phyloP scores from a whole-genome alignment of 768 basidiomycete genomes.

The Hericium erinaceus region DNA sequence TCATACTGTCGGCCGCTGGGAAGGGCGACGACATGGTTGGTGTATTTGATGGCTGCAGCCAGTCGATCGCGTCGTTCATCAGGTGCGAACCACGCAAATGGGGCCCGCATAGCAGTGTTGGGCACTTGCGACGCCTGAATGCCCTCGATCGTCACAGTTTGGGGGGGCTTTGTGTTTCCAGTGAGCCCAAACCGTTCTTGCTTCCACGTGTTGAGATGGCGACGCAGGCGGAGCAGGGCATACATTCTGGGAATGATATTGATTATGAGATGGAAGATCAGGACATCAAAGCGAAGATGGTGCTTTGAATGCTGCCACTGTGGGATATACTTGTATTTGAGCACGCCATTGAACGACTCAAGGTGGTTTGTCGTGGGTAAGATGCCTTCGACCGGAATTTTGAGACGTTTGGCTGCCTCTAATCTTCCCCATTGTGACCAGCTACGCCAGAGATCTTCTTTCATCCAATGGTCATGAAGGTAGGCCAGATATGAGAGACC shows the following conservation, averaged over 20 bases:
- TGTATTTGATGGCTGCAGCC: neutral
- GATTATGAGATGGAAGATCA: constrained; percentile 13
- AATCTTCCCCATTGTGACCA: no score
- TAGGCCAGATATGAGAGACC: no score
- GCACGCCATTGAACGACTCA: constrained; percentile 28
- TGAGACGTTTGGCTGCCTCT: neutral
- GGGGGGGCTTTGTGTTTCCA: neutral
- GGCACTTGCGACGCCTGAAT: neutral
- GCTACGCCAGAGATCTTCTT: no score
- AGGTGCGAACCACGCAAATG: constrained; percentile 1
- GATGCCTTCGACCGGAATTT: constrained; percentile 18
- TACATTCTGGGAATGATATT: constrained; percentile 18
- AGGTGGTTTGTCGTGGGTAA: constrained; percentile 32
- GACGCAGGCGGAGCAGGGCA: constrained; percentile 2
- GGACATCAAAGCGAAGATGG: constrained; percentile 23
- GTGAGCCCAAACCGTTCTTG: neutral
- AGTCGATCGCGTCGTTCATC: constrained; percentile 1
- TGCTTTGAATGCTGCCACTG: constrained; percentile 20
- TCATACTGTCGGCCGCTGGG: neutral
- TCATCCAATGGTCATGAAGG: no score
- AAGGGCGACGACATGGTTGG: neutral
- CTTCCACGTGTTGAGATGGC: neutral
- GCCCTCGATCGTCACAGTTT: neutral
- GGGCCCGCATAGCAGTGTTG: neutral
- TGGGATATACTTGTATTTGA: constrained; percentile 24